These are phyloP conservation scores for Citrus maxima DNA, from an alignment of 345 rosid genomes.

Conservation along the genomic window DNA sequence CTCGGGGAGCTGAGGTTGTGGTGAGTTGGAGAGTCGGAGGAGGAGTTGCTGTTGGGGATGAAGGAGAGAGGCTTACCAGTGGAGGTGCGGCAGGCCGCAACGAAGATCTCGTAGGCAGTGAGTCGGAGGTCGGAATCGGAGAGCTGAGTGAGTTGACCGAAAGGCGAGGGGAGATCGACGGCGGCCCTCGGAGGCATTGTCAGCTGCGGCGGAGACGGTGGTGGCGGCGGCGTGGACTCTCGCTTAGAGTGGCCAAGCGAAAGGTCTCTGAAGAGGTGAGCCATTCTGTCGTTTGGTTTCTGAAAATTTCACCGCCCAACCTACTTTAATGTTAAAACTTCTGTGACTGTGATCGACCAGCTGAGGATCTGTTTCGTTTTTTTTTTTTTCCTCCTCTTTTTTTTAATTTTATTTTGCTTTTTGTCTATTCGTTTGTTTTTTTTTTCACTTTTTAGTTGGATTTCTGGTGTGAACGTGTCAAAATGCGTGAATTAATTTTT, in stretches of 20 bases:
- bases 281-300: constrained; percentile 44
- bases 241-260: constrained; percentile 86
- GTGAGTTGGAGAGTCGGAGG: constrained; percentile 40
- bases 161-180: constrained; percentile 67
- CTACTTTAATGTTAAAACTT: not conserved
- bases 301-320: constrained; percentile 9
- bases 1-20: constrained; percentile 10
- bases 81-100: constrained; percentile 79
- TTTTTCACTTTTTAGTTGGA: not conserved
- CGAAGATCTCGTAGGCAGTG: constrained; percentile 92
- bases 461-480: not conserved
- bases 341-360: not conserved
- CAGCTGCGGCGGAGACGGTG: constrained; percentile 18
- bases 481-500: not conserved
- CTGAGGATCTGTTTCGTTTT: not conserved
- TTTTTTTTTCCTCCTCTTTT: too few species aligned
- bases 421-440: not conserved
- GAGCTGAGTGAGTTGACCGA: constrained; percentile 72
- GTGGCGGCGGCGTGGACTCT: constrained; percentile 51
- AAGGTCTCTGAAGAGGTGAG: constrained; percentile 93
- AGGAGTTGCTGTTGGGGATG: constrained; percentile 24
- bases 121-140: constrained; percentile 78
- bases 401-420: not conserved
- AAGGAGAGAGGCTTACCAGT: constrained; percentile 64
- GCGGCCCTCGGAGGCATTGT: constrained; percentile 24